Evolutionary conservation across 257 asterid species (phyloP).

Genomic region (Misopates orontium): DNA sequence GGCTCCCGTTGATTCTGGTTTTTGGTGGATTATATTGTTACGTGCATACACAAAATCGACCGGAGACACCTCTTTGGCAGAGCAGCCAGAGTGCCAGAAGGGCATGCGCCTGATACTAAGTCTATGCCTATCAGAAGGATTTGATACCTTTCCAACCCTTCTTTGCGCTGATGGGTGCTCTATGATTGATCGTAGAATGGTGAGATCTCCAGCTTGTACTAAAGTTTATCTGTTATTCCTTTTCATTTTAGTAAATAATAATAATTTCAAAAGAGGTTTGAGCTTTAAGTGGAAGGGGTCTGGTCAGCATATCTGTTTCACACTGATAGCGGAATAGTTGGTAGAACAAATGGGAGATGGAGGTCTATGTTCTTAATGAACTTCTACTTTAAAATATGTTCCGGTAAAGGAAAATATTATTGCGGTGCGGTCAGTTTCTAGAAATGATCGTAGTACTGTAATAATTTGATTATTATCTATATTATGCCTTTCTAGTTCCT

Average conservation of each 20-base stretch:
- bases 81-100: slow-evolving; percentile 69
- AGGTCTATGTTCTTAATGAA: too few relatives aligned
- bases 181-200: slow-evolving; percentile 86
- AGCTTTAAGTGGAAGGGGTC: too few relatives aligned
- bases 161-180: slow-evolving; percentile 79
- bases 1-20: slow-evolving; percentile 85
- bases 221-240: neutral
- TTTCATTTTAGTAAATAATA: neutral
- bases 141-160: slow-evolving; percentile 78
- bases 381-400: too few relatives aligned
- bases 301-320: too few relatives aligned
- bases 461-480: too few relatives aligned
- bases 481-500: too few relatives aligned
- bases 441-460: too few relatives aligned
- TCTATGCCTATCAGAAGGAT: slow-evolving; percentile 74
- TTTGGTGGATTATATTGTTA: slow-evolving; percentile 77
- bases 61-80: slow-evolving; percentile 70
- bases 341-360: too few relatives aligned
- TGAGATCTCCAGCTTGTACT: slow-evolving; percentile 32
- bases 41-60: slow-evolving; percentile 73
- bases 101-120: slow-evolving; percentile 76
- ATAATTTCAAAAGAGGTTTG: too few relatives aligned
- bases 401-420: too few relatives aligned
- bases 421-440: too few relatives aligned
- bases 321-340: too few relatives aligned